Conservation (phyloP, 78 protist genomes). For the Salpingoeca rosetta region DNA sequence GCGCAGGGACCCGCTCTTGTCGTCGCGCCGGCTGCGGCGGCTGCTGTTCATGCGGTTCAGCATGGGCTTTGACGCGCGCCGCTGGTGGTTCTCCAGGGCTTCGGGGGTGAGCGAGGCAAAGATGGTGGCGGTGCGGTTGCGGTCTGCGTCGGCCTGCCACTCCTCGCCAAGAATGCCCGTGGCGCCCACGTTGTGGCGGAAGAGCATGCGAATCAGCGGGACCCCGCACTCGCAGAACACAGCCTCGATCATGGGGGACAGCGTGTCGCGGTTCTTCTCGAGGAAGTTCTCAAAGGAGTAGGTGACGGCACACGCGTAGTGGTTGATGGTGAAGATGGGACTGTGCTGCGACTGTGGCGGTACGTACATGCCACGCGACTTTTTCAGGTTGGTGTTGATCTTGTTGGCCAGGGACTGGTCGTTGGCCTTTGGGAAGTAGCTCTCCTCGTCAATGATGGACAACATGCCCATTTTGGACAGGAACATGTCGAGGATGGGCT, state of each 20-base stretch:
- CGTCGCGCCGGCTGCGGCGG: neutral
- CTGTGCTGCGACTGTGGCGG: neutral
- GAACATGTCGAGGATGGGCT: neutral
- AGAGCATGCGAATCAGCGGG: neutral
- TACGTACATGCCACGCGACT: neutral
- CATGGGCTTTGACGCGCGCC: neutral
- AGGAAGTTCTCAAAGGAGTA: neutral
- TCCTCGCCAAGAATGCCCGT: neutral
- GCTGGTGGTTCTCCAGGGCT: neutral
- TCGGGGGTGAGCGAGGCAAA: neutral
- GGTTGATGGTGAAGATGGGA: neutral
- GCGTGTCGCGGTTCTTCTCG: neutral
- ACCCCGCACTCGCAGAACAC: neutral
- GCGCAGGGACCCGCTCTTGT: neutral
- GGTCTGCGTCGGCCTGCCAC: neutral
- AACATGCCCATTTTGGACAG: neutral
- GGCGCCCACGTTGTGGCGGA: neutral
- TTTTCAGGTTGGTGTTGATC: neutral
- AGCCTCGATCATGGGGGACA: neutral
- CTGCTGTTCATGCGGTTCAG: neutral
- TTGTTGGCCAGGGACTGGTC: neutral
- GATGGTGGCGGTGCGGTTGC: neutral
- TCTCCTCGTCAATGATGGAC: neutral
- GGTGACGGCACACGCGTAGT: conserved; percentile 2
- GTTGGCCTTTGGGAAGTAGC: neutral